Percentiles rank a stretch among this genome's conserved stretches.
These are phyloP conservation scores for Morella rubra DNA, from an alignment of 306 rosid species.

Conservation along the genomic window DNA sequence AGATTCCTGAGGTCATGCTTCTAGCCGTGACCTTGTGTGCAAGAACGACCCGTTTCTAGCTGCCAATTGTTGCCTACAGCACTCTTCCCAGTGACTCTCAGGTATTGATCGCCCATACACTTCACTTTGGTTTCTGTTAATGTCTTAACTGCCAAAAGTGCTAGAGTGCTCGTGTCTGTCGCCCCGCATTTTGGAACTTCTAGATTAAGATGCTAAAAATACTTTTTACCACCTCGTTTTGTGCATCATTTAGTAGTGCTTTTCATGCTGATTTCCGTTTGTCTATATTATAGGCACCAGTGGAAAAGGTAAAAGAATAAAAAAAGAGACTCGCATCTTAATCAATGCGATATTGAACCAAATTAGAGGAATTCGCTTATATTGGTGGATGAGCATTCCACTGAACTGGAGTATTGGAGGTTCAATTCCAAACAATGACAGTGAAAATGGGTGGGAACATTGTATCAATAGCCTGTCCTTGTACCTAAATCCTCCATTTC, in stretches of 20 bases:
- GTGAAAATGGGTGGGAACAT: not conserved
- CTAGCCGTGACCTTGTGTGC: too few relatives aligned
- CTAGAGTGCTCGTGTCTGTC: too few relatives aligned
- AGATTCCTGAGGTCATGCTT: not conserved
- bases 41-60: not conserved
- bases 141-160: too few relatives aligned
- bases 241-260: not conserved
- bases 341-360: too few relatives aligned
- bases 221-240: not conserved
- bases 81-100: not conserved
- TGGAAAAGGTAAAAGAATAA: too few relatives aligned
- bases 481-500: conserved; percentile 18
- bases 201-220: not conserved
- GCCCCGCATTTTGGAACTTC: not conserved
- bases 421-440: not conserved
- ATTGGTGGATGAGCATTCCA: not conserved
- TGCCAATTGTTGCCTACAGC: not conserved
- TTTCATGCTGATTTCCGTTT: not conserved
- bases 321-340: too few relatives aligned
- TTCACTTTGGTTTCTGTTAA: too few relatives aligned
- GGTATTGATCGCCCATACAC: not conserved
- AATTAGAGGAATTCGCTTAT: not conserved
- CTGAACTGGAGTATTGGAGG: not conserved
- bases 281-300: not conserved
- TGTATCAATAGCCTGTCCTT: not conserved